Percentiles rank a stretch among this genome's conserved stretches.
Conservation (phyloP, 148 eudicot species). For the Amaranthus cruentus region DNA sequence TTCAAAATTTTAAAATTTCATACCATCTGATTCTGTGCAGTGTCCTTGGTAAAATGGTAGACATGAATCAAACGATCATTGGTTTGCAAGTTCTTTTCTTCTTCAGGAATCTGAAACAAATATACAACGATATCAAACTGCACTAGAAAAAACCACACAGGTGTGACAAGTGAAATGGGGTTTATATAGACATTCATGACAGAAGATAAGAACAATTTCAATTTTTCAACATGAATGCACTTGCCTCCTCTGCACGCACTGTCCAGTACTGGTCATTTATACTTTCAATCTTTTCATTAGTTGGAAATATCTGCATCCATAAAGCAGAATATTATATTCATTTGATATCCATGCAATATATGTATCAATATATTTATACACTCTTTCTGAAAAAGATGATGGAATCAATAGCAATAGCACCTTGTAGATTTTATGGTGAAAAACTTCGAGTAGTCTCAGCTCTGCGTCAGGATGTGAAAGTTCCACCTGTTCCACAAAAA, state of each 20-base stretch:
- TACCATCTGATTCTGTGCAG: constrained; percentile 83
- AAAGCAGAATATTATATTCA: background rate
- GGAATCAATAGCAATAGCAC: constrained; percentile 29
- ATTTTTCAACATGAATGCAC: constrained; percentile 15
- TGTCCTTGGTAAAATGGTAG: constrained; percentile 87
- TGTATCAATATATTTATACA: no score
- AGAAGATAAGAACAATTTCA: background rate
- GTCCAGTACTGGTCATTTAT: constrained; percentile 84
- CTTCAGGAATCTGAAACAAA: constrained; percentile 80
- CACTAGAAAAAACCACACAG: background rate
- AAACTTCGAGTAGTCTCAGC: constrained; percentile 85
- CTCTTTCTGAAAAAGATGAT: background rate
- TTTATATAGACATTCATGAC: background rate
- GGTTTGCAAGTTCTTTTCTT: constrained; percentile 81
- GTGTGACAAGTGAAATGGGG: background rate
- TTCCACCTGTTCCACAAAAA: constrained; percentile 52
- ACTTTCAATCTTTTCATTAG: constrained; percentile 66
- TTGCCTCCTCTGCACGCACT: constrained; percentile 82
- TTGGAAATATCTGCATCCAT: constrained; percentile 59
- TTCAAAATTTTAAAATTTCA: background rate
- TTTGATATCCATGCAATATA: no score
- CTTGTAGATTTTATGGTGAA: constrained; percentile 94
- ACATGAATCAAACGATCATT: constrained; percentile 88
- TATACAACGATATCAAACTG: background rate
- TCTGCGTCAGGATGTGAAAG: constrained; percentile 85